Evolutionary conservation across 2,329 filamentous ascomycete genomes (phyloP).

Genomic region (Beauveria rudraprayagi): DNA sequence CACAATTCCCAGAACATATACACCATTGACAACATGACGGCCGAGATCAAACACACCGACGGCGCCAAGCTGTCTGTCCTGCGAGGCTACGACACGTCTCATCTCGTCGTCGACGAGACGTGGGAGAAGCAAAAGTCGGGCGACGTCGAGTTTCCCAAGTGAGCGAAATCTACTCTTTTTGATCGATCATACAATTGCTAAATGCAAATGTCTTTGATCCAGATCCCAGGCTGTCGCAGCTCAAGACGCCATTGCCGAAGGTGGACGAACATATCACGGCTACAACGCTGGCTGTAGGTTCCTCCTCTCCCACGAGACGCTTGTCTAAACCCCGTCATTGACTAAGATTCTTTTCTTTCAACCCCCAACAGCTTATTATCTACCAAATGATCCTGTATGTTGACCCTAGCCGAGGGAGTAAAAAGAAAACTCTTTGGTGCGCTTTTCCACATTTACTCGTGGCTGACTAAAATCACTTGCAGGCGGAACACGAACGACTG

Average conservation of each 20-base stretch:
- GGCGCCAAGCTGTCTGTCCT: conserved; percentile 6
- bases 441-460: not conserved
- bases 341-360: not conserved
- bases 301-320: not conserved
- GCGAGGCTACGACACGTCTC: conserved; percentile 7
- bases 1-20: not conserved
- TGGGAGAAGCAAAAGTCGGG: not conserved
- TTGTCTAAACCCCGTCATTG: not conserved
- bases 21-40: not conserved
- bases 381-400: conserved; percentile 13
- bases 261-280: conserved; percentile 8
- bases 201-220: not conserved
- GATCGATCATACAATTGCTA: too few species aligned
- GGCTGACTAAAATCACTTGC: not conserved
- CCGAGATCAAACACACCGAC: not conserved
- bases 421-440: not conserved
- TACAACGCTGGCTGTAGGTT: conserved; percentile 9
- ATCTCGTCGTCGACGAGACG: conserved; percentile 7
- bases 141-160: conserved; percentile 4
- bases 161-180: not conserved
- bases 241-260: not conserved
- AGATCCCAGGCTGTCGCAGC: not conserved
- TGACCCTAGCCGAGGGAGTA: too few species aligned
- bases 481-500: conserved; percentile 18
- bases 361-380: conserved; percentile 6